Evolutionary conservation across 176 grass and related monocot genomes (phyloP).

Genomic region (Lolium perenne): DNA sequence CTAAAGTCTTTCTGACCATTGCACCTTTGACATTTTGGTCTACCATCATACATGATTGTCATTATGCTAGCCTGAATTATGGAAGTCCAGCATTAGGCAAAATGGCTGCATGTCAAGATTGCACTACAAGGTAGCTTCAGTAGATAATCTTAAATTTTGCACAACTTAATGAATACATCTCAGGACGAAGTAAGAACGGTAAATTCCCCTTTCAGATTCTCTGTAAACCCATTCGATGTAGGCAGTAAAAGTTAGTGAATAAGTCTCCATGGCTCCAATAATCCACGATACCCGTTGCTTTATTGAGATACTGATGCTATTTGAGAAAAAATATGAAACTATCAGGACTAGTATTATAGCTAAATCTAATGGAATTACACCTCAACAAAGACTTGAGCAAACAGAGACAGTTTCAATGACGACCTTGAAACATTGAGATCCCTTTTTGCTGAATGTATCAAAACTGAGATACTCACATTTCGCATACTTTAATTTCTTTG

Average conservation of each 20-base stretch:
- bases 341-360: neutral
- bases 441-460: conserved; percentile 16
- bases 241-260: neutral
- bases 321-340: neutral
- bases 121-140: neutral
- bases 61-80: neutral
- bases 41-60: neutral
- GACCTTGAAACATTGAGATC: neutral
- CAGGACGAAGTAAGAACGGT: neutral
- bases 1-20: conserved; percentile 22
- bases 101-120: neutral
- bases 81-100: neutral
- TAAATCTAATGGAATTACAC: neutral
- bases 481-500: conserved; percentile 21
- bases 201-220: neutral
- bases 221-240: too few species aligned
- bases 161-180: neutral
- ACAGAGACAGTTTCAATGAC: neutral
- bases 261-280: neutral
- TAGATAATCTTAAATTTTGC: neutral
- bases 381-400: conserved; percentile 9
- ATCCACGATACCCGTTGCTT: neutral
- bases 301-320: neutral
- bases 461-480: neutral
- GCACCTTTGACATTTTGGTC: neutral